Percentiles rank a stretch among this genome's conserved stretches.
Evolutionary conservation across 495 filamentous ascomycete genomes (phyloP).

Genomic region (Daldinia grandis): DNA sequence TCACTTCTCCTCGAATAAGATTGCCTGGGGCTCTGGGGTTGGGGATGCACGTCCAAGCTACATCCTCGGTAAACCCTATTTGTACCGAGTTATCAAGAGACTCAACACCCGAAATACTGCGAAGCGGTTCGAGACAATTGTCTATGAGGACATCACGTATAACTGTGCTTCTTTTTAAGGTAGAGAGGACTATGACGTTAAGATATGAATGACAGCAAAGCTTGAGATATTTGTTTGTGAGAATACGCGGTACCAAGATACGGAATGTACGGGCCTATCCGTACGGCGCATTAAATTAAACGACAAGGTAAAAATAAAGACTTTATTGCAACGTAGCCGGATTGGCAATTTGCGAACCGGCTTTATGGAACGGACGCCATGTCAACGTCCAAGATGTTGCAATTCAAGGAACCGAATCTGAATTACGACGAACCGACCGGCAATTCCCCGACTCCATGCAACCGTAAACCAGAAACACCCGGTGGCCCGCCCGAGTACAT

Average conservation of each 20-base stretch:
- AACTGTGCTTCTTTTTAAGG: neutral
- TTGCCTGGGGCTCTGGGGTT: neutral
- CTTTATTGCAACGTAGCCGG: neutral
- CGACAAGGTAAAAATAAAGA: neutral
- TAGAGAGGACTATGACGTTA: neutral
- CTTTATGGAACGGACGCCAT: constrained; percentile 4
- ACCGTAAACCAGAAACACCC: constrained; percentile 21
- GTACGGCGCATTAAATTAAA: neutral
- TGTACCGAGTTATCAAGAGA: constrained; percentile 19
- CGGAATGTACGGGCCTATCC: neutral
- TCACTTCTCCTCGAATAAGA: constrained; percentile 3
- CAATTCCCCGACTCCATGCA: constrained; percentile 17
- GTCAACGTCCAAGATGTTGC: neutral
- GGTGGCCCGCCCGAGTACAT: constrained; percentile 10
- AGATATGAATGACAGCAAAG: neutral
- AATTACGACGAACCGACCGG: constrained; percentile 4
- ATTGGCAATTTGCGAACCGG: constrained; percentile 9
- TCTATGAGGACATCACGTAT: neutral
- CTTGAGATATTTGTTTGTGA: neutral
- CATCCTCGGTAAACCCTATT: constrained; percentile 36
- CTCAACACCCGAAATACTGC: neutral
- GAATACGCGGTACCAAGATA: neutral
- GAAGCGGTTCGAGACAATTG: neutral
- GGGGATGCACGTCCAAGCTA: constrained; percentile 2
- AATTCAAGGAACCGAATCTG: constrained; percentile 6